Percentiles rank a stretch among this genome's conserved stretches.
Conservation (phyloP, 78 protist genomes). For the Anaeramoeba ignava region DNA sequence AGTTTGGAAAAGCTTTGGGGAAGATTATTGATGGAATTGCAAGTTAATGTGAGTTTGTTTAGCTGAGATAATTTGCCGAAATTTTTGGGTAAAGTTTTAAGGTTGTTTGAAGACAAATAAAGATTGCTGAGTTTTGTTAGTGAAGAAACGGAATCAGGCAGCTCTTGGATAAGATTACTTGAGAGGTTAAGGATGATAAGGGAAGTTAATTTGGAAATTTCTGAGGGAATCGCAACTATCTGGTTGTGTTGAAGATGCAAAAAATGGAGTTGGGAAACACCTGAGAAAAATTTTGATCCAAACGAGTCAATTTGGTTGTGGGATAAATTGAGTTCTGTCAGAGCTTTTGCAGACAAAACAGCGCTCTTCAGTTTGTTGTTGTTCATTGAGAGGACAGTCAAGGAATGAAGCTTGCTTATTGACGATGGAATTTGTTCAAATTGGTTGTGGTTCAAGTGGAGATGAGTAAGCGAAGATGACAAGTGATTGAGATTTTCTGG, state of each 20-base stretch:
- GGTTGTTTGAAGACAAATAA: neutral
- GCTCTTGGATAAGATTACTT: neutral
- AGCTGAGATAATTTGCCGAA: neutral
- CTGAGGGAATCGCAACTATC: neutral
- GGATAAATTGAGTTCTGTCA: slow-evolving; percentile 3
- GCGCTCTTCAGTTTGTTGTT: neutral
- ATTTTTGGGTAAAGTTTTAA: neutral
- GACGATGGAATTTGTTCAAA: slow-evolving; percentile 1
- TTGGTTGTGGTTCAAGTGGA: slow-evolving; percentile 1
- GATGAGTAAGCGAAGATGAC: slow-evolving; percentile 4
- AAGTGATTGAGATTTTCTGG: too few relatives aligned
- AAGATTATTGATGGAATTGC: neutral
- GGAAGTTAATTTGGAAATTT: neutral
- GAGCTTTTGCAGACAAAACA: neutral
- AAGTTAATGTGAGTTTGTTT: neutral
- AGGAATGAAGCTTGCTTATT: neutral
- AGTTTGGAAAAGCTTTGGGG: slow-evolving; percentile 12
- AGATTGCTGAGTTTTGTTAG: neutral
- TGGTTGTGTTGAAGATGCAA: neutral
- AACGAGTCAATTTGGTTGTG: slow-evolving; percentile 3
- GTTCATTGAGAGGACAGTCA: neutral
- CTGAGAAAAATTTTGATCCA: too few relatives aligned
- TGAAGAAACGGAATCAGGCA: neutral
- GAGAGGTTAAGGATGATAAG: neutral
- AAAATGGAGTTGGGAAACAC: neutral